Base-by-base conservation (phyloP, 2,329 filamentous ascomycete species). In the Nothophaeocryptopus gaeumannii region DNA sequence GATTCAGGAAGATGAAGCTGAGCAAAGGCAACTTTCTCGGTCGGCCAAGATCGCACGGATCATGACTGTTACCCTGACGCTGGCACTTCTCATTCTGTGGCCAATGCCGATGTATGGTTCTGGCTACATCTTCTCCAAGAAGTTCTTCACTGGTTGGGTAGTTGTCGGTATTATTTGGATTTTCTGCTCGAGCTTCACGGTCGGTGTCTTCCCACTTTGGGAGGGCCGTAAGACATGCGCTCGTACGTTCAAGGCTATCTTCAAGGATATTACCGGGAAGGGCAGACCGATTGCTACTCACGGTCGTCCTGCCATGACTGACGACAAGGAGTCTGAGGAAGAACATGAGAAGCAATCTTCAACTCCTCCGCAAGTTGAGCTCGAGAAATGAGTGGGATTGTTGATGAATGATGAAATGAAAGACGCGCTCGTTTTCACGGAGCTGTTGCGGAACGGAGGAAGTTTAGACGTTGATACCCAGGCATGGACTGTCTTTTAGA, bases 51-150 rank as follows among this genome's bases (percentile, higher is more conserved):
- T 81, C 61, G 79, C 81, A 0, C 74, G 79, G 43, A 73, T 70
- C 30, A 67, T 82, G 54, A 88, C 84, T 1, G 73, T 82, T 8
- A 68, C 78, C 57, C 75, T 89, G 73, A 87, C 88, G 0, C 53
- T 95, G 0, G 78, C 82, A 0, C 75, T 95, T 48, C 74, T 96
- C 0, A 77, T 96, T 2, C 78, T 96, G 12, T 96, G 90, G 89
- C 90, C 91, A 0, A 92, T 96, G 79, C 90, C 90, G 1, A 84
- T 96, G 82, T 96, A 93, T 64, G 90, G 89, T 9, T 78, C 78
- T 0, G 80, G 80, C 1, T 96, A 96, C 66, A 79, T 96, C 46
- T 95, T 93, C 71, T 83, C 78, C 68, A 86, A 88, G 74, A 77
- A 77, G 16, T 93, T 93, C 75, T 93, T 92, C 51, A 64, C 62